A percentile compares a stretch with the other conserved stretches of the same genome.
Evolutionary conservation across 768 basidiomycete genomes (phyloP).

Genomic region (Boletus reticulatus): DNA sequence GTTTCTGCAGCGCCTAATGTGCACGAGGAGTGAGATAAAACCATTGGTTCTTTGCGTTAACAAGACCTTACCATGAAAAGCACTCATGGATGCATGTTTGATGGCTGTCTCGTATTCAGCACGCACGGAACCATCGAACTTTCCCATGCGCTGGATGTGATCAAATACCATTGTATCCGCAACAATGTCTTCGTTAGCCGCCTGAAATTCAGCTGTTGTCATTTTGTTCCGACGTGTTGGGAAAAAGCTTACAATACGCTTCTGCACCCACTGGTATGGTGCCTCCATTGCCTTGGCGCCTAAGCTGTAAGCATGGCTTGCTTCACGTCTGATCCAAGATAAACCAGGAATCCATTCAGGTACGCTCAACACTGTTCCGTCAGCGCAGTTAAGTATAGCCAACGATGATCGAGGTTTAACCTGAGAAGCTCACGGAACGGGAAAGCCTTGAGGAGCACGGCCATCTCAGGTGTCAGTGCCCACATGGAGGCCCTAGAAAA

Average conservation of each 20-base stretch:
- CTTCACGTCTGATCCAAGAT: slow-evolving; percentile 30
- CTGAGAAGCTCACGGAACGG: background rate
- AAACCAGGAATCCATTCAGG: slow-evolving; percentile 40
- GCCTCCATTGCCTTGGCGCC: background rate
- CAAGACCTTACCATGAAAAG: background rate
- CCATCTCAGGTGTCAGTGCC: slow-evolving; percentile 1
- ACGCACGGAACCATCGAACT: background rate
- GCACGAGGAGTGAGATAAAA: background rate
- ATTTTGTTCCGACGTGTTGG: background rate
- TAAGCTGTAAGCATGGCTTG: background rate
- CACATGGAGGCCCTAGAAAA: background rate
- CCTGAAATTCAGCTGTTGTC: background rate
- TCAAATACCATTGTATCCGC: background rate
- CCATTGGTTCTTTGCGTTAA: background rate
- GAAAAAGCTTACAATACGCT: background rate
- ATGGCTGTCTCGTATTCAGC: background rate
- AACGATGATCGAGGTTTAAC: background rate
- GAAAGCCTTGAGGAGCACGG: slow-evolving; percentile 7
- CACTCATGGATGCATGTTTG: background rate
- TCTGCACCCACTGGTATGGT: background rate
- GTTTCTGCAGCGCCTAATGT: background rate
- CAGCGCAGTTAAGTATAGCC: background rate
- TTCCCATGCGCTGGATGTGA: background rate
- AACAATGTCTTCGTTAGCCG: background rate
- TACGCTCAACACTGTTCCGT: background rate